Evolutionary conservation across 768 basidiomycete species (phyloP).

Genomic region (Termitomyces sp.): DNA sequence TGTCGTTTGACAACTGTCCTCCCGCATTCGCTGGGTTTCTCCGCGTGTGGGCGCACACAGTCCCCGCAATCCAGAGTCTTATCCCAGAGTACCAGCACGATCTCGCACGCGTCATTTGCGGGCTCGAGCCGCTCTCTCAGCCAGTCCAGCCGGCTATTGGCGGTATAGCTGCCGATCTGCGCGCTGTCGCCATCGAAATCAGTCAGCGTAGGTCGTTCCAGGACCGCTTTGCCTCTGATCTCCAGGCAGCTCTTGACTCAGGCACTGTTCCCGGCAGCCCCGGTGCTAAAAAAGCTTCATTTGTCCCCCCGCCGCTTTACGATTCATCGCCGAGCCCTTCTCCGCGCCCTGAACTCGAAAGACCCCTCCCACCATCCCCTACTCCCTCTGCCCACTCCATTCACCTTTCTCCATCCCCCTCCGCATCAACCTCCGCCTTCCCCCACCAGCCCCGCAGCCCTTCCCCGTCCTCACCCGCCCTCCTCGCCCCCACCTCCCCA

Average conservation of each 20-base stretch:
- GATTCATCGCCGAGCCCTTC: conserved; percentile 27
- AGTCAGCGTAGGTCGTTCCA: conserved; percentile 83
- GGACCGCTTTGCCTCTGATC: conserved; percentile 66
- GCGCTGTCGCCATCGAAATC: conserved; percentile 84
- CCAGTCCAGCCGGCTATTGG: conserved; percentile 40
- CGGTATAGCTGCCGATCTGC: conserved; percentile 75
- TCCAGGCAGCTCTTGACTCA: conserved; percentile 78
- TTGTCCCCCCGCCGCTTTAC: conserved; percentile 71
- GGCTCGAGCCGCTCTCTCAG: conserved; percentile 43
- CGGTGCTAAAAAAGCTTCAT: conserved; percentile 48
- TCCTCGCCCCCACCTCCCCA: conserved; percentile 44
- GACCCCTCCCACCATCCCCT: conserved; percentile 2
- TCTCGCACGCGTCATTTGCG: conserved; percentile 77
- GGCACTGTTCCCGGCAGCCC: conserved; percentile 32
- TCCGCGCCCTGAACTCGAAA: background rate
- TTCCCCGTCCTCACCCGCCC: too few relatives aligned
- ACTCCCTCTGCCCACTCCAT: background rate
- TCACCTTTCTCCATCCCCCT: conserved; percentile 24
- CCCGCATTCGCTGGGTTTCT: conserved; percentile 65
- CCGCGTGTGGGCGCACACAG: conserved; percentile 65
- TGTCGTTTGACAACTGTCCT: conserved; percentile 69
- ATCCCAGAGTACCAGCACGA: conserved; percentile 70
- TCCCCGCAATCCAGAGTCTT: conserved; percentile 61
- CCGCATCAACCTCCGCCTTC: conserved; percentile 16
- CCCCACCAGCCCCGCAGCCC: conserved; percentile 20